These are phyloP conservation scores for Cyanophora paradoxa DNA, from an alignment of 78 protist genomes.

Conservation along the genomic window DNA sequence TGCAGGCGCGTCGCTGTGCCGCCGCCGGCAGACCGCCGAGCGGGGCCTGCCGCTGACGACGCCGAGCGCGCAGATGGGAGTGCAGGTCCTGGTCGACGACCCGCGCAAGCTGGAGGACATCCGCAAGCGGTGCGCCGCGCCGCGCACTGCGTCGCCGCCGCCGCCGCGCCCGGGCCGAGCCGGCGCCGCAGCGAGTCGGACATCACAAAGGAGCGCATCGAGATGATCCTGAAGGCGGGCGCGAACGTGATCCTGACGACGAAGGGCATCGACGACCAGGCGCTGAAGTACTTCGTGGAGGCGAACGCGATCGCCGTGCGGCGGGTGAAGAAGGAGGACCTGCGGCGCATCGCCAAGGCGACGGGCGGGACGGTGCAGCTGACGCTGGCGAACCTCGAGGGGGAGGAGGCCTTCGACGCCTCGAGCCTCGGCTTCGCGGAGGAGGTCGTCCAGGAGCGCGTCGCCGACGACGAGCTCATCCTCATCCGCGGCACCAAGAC, in stretches of 20 bases:
- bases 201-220: slow-evolving; percentile 72
- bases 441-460: slow-evolving; percentile 68
- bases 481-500: slow-evolving; percentile 21
- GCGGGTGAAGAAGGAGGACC: slow-evolving; percentile 83
- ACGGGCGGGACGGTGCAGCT: slow-evolving; percentile 56
- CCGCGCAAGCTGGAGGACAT: slow-evolving; percentile 85
- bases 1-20: too few relatives aligned
- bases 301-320: slow-evolving; percentile 90
- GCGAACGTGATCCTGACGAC: slow-evolving; percentile 98
- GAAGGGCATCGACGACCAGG: slow-evolving; percentile 93
- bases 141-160: too few relatives aligned
- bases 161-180: too few relatives aligned
- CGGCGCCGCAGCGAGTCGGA: slow-evolving; percentile 47
- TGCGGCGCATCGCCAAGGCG: slow-evolving; percentile 87
- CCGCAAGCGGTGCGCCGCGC: slow-evolving; percentile 43
- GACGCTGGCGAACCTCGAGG: slow-evolving; percentile 87
- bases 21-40: too few relatives aligned
- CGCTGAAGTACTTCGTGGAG: slow-evolving; percentile 90
- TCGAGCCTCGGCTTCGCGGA: slow-evolving; percentile 67
- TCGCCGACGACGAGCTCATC: slow-evolving; percentile 81
- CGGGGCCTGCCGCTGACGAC: too few relatives aligned
- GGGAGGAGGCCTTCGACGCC: slow-evolving; percentile 86
- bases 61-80: too few relatives aligned
- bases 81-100: slow-evolving; percentile 57
- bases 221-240: slow-evolving; percentile 87